These are phyloP conservation scores for Orbilia quercus DNA, from an alignment of 2,329 filamentous ascomycete genomes.

Conservation along the genomic window DNA sequence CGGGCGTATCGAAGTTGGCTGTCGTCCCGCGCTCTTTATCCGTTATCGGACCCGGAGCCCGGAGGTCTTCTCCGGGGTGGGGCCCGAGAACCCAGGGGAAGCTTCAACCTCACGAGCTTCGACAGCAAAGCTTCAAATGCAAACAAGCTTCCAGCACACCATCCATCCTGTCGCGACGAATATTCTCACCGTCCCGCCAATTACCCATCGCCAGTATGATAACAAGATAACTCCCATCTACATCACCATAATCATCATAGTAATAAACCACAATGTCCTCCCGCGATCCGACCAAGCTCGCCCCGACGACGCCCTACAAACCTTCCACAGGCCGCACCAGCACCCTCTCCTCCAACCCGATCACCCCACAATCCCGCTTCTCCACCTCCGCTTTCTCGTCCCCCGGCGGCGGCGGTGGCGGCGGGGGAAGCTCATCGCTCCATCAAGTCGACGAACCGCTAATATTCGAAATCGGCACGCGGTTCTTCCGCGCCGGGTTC, in stretches of 20 bases:
- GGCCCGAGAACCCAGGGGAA: neutral
- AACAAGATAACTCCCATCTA: constrained; percentile 27
- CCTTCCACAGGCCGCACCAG: constrained; percentile 33
- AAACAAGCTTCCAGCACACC: neutral
- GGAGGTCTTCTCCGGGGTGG: neutral
- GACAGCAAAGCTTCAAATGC: too few relatives aligned
- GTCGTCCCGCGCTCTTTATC: constrained; percentile 38
- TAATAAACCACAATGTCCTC: constrained; percentile 33
- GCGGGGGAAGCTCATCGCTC: constrained; percentile 66
- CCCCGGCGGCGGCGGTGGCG: too few relatives aligned
- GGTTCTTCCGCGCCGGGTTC: constrained; percentile 83
- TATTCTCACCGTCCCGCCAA: neutral
- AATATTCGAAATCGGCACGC: constrained; percentile 83
- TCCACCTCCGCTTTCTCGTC: constrained; percentile 68
- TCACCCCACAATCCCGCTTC: constrained; percentile 51
- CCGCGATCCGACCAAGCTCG: constrained; percentile 52
- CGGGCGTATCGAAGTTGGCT: neutral
- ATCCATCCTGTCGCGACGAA: neutral
- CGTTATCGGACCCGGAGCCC: constrained; percentile 50
- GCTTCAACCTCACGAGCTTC: neutral
- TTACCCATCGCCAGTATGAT: constrained; percentile 28
- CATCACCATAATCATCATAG: constrained; percentile 1
- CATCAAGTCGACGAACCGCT: constrained; percentile 84
- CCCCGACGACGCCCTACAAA: constrained; percentile 47
- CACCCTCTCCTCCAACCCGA: constrained; percentile 39